These are phyloP conservation scores for Aspergillus hancockii DNA, from an alignment of 495 filamentous ascomycete genomes.

Conservation along the genomic window DNA sequence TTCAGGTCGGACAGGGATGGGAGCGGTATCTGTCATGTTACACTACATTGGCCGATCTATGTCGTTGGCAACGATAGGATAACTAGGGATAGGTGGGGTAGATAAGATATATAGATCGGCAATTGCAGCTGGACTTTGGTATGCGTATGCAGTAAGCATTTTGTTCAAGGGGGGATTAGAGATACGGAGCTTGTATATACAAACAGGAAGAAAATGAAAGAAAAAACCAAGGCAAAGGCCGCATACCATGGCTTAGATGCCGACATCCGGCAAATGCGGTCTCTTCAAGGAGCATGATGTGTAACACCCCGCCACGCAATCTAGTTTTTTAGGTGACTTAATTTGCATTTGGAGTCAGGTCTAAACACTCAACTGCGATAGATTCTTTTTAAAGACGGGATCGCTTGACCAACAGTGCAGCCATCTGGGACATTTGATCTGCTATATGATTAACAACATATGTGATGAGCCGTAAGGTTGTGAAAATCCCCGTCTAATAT, in stretches of 20 bases:
- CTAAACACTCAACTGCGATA: not conserved
- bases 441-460: not conserved
- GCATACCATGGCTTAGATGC: not conserved
- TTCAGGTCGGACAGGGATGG: not conserved
- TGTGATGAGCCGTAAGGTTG: not conserved
- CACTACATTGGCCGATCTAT: not conserved
- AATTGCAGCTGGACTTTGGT: not conserved
- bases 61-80: not conserved
- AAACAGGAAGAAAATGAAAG: not conserved
- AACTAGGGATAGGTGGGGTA: not conserved
- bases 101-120: not conserved
- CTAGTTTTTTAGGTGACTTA: not conserved
- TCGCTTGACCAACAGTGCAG: not conserved
- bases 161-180: not conserved
- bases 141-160: not conserved
- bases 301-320: constrained; percentile 1
- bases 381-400: not conserved
- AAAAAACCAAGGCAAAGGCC: not conserved
- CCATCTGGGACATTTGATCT: not conserved
- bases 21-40: not conserved
- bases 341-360: too few relatives aligned
- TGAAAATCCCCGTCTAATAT: not conserved
- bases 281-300: not conserved
- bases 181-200: not conserved
- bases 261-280: not conserved